Base-by-base conservation (phyloP, 345 rosid genomes). In the Luvunga scandens region DNA sequence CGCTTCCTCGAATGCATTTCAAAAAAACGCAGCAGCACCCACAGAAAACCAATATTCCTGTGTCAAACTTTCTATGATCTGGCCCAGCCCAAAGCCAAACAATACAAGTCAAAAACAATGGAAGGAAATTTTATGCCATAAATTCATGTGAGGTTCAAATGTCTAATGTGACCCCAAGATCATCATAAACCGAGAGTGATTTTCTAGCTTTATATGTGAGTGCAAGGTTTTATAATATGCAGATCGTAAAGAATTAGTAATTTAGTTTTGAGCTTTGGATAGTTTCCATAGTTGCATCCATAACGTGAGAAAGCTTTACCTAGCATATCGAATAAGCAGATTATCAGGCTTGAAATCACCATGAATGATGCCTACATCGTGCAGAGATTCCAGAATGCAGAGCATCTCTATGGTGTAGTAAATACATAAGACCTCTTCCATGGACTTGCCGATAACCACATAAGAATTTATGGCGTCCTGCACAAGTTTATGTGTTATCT, bases 321-420 rank as follows among this genome's bases (percentile, higher is more conserved):
- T 87, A 70, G 98, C 76, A 85, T 91, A 88, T 71, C 93, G 94
- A 77, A 92, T 68, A 38, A 94, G 92, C 42, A 96, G 87, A 84
- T 96, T 96, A 78, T 96, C 98, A 69, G 98, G 97, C 88, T 92
- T 96, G 86, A 96, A 94, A 87, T 96, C 99, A 81, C 98, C 99
- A 84, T 96, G 98, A 80, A 96, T 87, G 83, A 96, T 88, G 82
- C 98, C 97, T 77, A 85, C 92, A 78, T 82, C 69, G 82, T 96
- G 99, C 87, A 96, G 84, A 82, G 85, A 88, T 83, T 94, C 99
- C 85, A 94, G 81, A 92, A 96, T 94, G 83, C 85, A 78, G 71
- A 96, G 90, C 97, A 96, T 91, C 85, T 94, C 97, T 80, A 85
- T 82, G 30, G 99, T 92, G 91, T 92, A 96, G 86, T 92, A 96